Conservation (phyloP, 2,329 filamentous ascomycete species). For the Claviceps fusiformis region DNA sequence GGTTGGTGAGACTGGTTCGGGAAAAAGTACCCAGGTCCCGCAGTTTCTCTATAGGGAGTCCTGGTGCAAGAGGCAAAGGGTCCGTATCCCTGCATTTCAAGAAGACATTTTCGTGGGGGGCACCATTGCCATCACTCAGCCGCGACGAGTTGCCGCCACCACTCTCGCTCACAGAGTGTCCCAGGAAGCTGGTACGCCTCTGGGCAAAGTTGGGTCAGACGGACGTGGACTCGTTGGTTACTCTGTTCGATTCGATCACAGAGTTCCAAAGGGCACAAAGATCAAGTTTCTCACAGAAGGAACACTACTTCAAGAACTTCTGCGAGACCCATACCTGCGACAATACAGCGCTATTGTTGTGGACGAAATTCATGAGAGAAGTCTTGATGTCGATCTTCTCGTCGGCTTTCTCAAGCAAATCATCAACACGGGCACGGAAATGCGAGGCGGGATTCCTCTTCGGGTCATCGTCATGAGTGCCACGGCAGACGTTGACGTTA, state of each 20-base stretch:
- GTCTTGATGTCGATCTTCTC: constrained; percentile 84
- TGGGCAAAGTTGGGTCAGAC: constrained; percentile 26
- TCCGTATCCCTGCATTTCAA: constrained; percentile 28
- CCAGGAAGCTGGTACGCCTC: constrained; percentile 51
- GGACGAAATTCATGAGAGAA: constrained; percentile 94
- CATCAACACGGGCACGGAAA: constrained; percentile 45
- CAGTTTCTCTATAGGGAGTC: constrained; percentile 70
- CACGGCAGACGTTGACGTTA: constrained; percentile 73
- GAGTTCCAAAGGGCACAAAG: constrained; percentile 63
- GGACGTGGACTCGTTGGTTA: constrained; percentile 62
- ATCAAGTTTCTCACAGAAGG: constrained; percentile 95
- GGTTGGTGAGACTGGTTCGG: constrained; percentile 88
- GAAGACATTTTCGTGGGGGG: constrained; percentile 49
- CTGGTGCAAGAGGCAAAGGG: constrained; percentile 58
- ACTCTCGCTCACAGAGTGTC: constrained; percentile 81
- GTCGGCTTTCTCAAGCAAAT: constrained; percentile 79
- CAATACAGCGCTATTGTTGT: constrained; percentile 86
- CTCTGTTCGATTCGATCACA: constrained; percentile 86
- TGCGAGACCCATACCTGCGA: constrained; percentile 67
- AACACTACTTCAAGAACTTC: constrained; percentile 86
- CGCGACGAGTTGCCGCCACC: constrained; percentile 83
- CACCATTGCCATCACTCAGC: constrained; percentile 87
- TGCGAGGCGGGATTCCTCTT: constrained; percentile 58
- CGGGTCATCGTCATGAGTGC: constrained; percentile 97
- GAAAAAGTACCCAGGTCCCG: constrained; percentile 92